phyloP scores from a whole-genome alignment of 2,329 filamentous ascomycete species.

The Coleophoma cylindrospora region DNA sequence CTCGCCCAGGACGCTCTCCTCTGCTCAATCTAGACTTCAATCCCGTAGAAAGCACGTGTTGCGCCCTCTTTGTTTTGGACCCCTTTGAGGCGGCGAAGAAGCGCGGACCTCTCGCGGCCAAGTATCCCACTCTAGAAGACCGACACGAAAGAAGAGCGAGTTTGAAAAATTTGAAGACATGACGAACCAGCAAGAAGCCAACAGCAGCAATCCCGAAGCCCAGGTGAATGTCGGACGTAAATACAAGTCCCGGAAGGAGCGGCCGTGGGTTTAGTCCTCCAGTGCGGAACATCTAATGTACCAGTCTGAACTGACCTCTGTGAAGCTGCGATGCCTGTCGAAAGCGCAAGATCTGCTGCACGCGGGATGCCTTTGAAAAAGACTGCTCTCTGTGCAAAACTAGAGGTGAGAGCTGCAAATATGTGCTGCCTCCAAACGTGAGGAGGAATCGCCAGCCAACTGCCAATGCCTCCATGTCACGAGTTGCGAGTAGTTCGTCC shows the following conservation, averaged over 20 bases:
- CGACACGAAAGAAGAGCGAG: too few relatives aligned
- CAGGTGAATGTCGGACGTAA: constrained; percentile 18
- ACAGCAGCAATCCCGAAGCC: neutral
- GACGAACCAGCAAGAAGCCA: neutral
- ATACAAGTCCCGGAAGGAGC: constrained; percentile 22
- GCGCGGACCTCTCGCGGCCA: too few relatives aligned
- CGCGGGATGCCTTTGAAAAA: constrained; percentile 17
- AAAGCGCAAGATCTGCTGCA: constrained; percentile 22
- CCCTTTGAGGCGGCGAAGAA: too few relatives aligned
- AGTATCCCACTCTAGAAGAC: neutral
- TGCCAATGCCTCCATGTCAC: constrained; percentile 3
- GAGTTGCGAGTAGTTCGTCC: constrained; percentile 8
- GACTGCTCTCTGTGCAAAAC: constrained; percentile 19
- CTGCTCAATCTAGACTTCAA: too few relatives aligned
- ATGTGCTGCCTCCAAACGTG: constrained; percentile 17
- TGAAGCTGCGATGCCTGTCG: constrained; percentile 21
- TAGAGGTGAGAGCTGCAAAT: constrained; percentile 18
- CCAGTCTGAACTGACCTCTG: neutral
- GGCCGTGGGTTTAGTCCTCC: constrained; percentile 13
- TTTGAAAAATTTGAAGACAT: neutral
- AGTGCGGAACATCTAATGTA: neutral
- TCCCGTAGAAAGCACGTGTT: too few relatives aligned
- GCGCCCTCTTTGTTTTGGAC: too few relatives aligned
- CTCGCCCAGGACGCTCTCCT: too few relatives aligned
- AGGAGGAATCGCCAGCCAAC: constrained; percentile 11